Base-by-base conservation (phyloP, 2,329 filamentous ascomycete species). In the Colletotrichum nymphaeae region DNA sequence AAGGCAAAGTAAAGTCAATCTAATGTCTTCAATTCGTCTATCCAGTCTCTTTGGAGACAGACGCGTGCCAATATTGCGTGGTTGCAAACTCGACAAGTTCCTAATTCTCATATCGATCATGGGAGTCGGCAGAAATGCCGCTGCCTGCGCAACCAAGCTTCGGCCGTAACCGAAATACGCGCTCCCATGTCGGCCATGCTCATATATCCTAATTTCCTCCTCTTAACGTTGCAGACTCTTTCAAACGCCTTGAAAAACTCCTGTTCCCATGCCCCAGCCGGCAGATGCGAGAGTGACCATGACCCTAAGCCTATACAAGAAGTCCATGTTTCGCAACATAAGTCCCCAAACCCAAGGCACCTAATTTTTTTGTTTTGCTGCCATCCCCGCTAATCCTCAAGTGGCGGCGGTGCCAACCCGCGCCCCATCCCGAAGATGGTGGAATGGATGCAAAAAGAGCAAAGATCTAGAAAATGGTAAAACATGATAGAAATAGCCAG, bases 161-260 rank as follows among this genome's bases (percentile, higher is more conserved):
- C 67, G 62, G 62, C 67, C 67, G 60, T 70, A 66, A 67, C 22
- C 60, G 26, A 49, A 62, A 70, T 52, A 49, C 26, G 35, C 28
- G 55, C 24, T 60, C 11, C 42, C 24, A 24, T 19, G 60, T 46
- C 26, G 26, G 49, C 67, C 67, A 52, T 65, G 67, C 67, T 70
- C 49, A 57, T 73, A 42, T 66, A 52, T 53, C 26, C 67, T 9
- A 16, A 24, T 12, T 12, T 42, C 71, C 71, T 62, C 56, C 71
- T 73, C 67, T 71, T 73, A n/a, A 56, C 55, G 35, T 69, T 60
- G 59, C 59, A 55, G 49, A 35, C 16, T 22, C 19, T 58, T 19
- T 2, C 19, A 42, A 4, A 67, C 63, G 57, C 55, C 64, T n/a
- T 19, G 28, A 22, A 73, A 73, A 73, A 67, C 70, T 67, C 71